These are phyloP conservation scores for Potentilla sterilis DNA, from an alignment of 306 rosid genomes.

Conservation along the genomic window DNA sequence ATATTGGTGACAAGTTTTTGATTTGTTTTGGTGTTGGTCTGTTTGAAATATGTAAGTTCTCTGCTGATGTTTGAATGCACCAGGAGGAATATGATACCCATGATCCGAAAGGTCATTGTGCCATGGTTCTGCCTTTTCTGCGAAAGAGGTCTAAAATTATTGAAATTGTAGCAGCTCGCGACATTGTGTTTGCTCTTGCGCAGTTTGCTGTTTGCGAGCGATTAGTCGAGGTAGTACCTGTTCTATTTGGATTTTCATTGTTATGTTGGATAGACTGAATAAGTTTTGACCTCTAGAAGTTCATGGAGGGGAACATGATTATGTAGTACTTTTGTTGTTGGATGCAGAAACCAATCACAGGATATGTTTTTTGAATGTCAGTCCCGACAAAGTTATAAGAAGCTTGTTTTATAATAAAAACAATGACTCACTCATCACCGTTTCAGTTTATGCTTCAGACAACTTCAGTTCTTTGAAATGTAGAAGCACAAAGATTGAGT, in stretches of 20 bases:
- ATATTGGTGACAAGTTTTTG: not conserved
- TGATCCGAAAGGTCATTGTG: constrained; percentile 64
- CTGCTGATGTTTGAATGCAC: constrained; percentile 10
- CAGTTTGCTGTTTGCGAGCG: constrained; percentile 89
- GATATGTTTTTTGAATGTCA: constrained; percentile 82
- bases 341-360: constrained; percentile 79
- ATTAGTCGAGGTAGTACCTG: constrained; percentile 65
- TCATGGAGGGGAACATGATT: constrained; percentile 8
- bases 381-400: constrained; percentile 87
- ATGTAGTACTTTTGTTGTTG: constrained; percentile 23
- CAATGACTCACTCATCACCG: constrained; percentile 89
- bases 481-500: constrained; percentile 91
- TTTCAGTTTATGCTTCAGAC: constrained; percentile 92
- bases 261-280: not conserved
- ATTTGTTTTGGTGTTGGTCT: not conserved
- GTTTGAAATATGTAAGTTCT: not conserved
- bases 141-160: constrained; percentile 73
- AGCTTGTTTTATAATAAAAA: constrained; percentile 89
- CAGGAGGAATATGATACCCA: constrained; percentile 80
- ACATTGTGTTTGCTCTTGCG: constrained; percentile 72
- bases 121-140: constrained; percentile 62
- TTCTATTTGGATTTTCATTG: not conserved
- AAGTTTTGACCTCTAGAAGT: constrained; percentile 20
- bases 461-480: constrained; percentile 92
- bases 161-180: constrained; percentile 85